Conservation (phyloP, 2,329 filamentous ascomycete genomes). For the Colletotrichum simmondsii region DNA sequence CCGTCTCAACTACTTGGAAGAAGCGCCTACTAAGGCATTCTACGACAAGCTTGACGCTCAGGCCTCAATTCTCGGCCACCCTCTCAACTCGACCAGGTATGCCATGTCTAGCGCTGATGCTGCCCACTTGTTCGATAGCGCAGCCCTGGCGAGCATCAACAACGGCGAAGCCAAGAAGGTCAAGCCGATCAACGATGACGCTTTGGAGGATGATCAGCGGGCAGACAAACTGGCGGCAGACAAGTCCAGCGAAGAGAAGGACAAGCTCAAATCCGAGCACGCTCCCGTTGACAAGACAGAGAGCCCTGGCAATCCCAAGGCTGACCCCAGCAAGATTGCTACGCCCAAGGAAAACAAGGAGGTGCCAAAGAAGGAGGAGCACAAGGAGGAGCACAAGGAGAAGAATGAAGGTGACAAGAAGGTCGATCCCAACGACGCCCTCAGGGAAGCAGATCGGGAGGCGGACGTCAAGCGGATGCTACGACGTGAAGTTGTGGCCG, state of each 20-base stretch:
- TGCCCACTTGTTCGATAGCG: slow-evolving; percentile 30
- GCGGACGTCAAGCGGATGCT: slow-evolving; percentile 24
- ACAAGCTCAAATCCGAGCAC: slow-evolving; percentile 25
- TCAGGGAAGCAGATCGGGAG: slow-evolving; percentile 24
- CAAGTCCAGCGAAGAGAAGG: slow-evolving; percentile 23
- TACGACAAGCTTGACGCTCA: slow-evolving; percentile 34
- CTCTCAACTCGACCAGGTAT: slow-evolving; percentile 33
- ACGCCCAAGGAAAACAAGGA: slow-evolving; percentile 7
- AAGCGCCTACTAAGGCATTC: slow-evolving; percentile 28
- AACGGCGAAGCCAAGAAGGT: slow-evolving; percentile 24
- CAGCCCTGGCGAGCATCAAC: slow-evolving; percentile 19
- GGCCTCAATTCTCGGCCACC: slow-evolving; percentile 23
- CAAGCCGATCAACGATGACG: slow-evolving; percentile 24
- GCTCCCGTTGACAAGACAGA: slow-evolving; percentile 23
- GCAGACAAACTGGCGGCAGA: slow-evolving; percentile 24
- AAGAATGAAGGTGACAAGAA: slow-evolving; percentile 26
- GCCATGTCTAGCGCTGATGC: slow-evolving; percentile 29
- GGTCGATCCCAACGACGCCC: slow-evolving; percentile 32
- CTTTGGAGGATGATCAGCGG: slow-evolving; percentile 30
- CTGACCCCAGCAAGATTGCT: slow-evolving; percentile 17
- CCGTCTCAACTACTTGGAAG: slow-evolving; percentile 35
- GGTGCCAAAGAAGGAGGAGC: neutral
- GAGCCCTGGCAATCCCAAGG: slow-evolving; percentile 27
- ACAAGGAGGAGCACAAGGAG: slow-evolving; percentile 6
- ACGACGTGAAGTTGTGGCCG: slow-evolving; percentile 24